Percentiles rank a stretch among this genome's conserved stretches.
These are phyloP conservation scores for Agrocybe chaxingu DNA, from an alignment of 768 basidiomycete genomes.

Conservation along the genomic window DNA sequence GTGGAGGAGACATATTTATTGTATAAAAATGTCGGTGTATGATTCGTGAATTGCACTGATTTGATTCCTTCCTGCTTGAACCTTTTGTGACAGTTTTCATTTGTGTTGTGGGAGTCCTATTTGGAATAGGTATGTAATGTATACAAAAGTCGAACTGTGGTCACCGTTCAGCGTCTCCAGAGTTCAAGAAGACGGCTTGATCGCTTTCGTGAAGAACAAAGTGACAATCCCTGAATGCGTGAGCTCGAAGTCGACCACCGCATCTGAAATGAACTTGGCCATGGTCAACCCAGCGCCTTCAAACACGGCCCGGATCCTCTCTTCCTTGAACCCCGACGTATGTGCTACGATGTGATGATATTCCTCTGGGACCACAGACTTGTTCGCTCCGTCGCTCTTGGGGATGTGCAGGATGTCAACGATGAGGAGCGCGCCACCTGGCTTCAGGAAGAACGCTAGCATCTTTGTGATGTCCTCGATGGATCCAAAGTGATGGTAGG, in stretches of 20 bases:
- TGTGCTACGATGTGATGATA: constrained; percentile 25
- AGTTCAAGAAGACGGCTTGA: constrained; percentile 8
- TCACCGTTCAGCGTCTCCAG: not conserved
- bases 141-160: no score
- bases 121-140: no score
- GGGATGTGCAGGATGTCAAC: constrained; percentile 40
- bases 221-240: constrained; percentile 13
- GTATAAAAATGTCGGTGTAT: constrained; percentile 3
- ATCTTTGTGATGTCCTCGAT: constrained; percentile 43
- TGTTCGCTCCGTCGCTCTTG: constrained; percentile 11
- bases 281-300: constrained; percentile 19
- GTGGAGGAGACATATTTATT: constrained; percentile 3
- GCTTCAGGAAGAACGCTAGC: constrained; percentile 50
- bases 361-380: constrained; percentile 22
- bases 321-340: constrained; percentile 24
- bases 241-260: constrained; percentile 11
- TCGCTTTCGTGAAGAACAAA: constrained; percentile 21
- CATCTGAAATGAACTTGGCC: constrained; percentile 15
- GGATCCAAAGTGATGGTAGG: constrained; percentile 62
- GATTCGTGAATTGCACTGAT: not conserved
- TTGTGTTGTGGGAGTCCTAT: no score
- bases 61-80: no score
- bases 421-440: constrained; percentile 53
- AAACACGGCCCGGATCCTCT: constrained; percentile 21
- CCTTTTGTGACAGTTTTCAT: no score